Conservation (phyloP, 371 early-diverging fungal species). For the Actinomucor elegans region DNA sequence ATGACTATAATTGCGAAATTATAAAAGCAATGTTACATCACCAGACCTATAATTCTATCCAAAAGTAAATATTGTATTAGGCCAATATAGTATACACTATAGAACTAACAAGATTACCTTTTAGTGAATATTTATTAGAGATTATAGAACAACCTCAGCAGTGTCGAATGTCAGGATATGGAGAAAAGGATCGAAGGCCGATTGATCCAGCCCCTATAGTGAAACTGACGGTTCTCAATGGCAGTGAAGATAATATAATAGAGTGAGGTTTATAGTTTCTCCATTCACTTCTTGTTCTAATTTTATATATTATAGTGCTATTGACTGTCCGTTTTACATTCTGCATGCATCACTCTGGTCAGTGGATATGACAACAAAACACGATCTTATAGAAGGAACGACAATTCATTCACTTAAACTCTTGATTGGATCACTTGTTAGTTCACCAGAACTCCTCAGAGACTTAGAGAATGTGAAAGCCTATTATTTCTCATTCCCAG, state of each 20-base stretch:
- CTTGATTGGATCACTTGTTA: slow-evolving; percentile 58
- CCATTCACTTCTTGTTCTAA: neutral
- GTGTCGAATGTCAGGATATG: slow-evolving; percentile 69
- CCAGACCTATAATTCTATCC: too few relatives aligned
- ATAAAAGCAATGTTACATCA: too few relatives aligned
- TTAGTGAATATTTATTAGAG: slow-evolving; percentile 16
- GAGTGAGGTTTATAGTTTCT: too few relatives aligned
- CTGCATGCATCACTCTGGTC: slow-evolving; percentile 27
- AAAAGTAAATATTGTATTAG: too few relatives aligned
- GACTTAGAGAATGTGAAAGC: slow-evolving; percentile 43
- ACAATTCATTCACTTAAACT: slow-evolving; percentile 27
- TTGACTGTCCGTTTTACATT: slow-evolving; percentile 25
- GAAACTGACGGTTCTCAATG: slow-evolving; percentile 4
- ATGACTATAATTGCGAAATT: too few relatives aligned
- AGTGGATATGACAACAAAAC: slow-evolving; percentile 18
- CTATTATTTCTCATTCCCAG: slow-evolving; percentile 57
- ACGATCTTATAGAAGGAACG: slow-evolving; percentile 9
- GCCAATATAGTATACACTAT: too few relatives aligned
- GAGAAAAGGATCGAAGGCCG: slow-evolving; percentile 72
- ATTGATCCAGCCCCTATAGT: slow-evolving; percentile 73
- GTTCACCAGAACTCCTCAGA: slow-evolving; percentile 47
- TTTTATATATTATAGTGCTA: neutral
- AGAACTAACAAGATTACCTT: neutral
- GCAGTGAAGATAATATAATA: neutral
- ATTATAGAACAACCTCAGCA: slow-evolving; percentile 69